Conservation (phyloP, 371 early-diverging fungal genomes). For the Mucor velutinosus region DNA sequence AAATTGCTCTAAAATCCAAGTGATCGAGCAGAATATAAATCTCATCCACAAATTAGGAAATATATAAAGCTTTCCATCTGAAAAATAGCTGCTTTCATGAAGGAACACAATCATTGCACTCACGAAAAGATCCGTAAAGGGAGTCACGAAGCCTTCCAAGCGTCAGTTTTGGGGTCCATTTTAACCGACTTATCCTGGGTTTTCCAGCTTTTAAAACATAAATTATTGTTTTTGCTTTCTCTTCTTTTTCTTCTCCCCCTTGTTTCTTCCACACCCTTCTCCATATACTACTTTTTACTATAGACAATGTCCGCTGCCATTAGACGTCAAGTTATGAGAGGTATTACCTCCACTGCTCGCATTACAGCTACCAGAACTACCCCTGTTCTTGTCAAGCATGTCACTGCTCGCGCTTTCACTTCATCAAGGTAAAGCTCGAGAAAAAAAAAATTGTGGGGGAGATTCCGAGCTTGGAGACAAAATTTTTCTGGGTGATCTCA, state of each 20-base stretch:
- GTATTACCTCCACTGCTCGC: conserved; percentile 43
- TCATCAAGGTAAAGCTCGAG: conserved; percentile 32
- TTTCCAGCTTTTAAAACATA: conserved; percentile 22
- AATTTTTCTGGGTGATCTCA: neutral
- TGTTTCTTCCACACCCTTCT: conserved; percentile 1
- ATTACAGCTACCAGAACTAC: conserved; percentile 35
- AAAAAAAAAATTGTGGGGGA: neutral
- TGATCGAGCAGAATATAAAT: neutral
- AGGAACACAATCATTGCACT: neutral
- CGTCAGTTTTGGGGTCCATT: conserved; percentile 14
- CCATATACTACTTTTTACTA: neutral
- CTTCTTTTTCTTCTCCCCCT: conserved; percentile 11
- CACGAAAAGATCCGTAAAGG: conserved; percentile 21
- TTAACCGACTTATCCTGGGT: conserved; percentile 36
- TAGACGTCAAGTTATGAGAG: conserved; percentile 53
- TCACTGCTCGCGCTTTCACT: conserved; percentile 39
- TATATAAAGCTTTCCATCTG: conserved; percentile 8
- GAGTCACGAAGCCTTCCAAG: conserved; percentile 14
- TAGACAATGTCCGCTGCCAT: conserved; percentile 37
- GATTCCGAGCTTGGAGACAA: neutral
- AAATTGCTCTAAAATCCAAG: neutral
- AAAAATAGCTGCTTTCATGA: neutral
- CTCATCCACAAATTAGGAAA: conserved; percentile 7
- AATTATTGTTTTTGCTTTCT: conserved; percentile 5
- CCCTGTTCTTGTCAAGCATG: conserved; percentile 40